These are phyloP conservation scores for Boletus coccyginus DNA, from an alignment of 768 basidiomycete genomes.

Conservation along the genomic window DNA sequence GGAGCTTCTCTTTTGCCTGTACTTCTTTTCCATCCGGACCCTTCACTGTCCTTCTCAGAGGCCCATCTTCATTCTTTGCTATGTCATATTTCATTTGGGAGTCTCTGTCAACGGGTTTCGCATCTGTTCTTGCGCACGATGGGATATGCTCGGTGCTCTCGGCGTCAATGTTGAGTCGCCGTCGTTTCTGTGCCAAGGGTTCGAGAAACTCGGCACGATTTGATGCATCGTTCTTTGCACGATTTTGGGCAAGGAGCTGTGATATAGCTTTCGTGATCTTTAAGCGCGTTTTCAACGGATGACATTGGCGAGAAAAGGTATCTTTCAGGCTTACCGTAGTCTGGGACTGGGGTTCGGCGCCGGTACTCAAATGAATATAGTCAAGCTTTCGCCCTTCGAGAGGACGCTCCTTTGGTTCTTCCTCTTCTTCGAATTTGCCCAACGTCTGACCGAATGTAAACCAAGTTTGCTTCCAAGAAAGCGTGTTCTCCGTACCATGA, in stretches of 20 bases:
- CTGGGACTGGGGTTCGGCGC: conserved; percentile 48
- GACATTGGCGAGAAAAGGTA: not conserved
- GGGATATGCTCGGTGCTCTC: conserved; percentile 33
- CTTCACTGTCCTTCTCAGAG: conserved; percentile 59
- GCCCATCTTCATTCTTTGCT: conserved; percentile 80
- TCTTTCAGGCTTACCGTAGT: conserved; percentile 49
- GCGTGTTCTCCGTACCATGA: conserved; percentile 42
- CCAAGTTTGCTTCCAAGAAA: not conserved
- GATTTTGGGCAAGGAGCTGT: conserved; percentile 63
- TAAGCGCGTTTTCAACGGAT: conserved; percentile 5
- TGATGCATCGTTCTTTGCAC: conserved; percentile 71
- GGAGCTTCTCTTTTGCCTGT: conserved; percentile 8
- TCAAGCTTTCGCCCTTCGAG: conserved; percentile 71
- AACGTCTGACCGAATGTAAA: conserved; percentile 18
- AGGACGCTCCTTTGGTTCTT: conserved; percentile 29
- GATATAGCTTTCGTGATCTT: conserved; percentile 75
- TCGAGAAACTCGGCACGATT: conserved; percentile 75
- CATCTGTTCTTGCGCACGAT: conserved; percentile 75
- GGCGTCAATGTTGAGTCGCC: conserved; percentile 37
- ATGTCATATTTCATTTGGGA: conserved; percentile 86
- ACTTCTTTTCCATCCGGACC: conserved; percentile 14
- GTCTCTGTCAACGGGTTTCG: conserved; percentile 67
- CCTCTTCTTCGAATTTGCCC: conserved; percentile 30
- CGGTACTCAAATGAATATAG: conserved; percentile 52
- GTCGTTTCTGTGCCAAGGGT: conserved; percentile 54